Evolutionary conservation across 1,284 basidiomycete genomes (phyloP), one percentile per base, ranked within the genome.

Genomic region (Rhodotorula mucilaginosa): DNA sequence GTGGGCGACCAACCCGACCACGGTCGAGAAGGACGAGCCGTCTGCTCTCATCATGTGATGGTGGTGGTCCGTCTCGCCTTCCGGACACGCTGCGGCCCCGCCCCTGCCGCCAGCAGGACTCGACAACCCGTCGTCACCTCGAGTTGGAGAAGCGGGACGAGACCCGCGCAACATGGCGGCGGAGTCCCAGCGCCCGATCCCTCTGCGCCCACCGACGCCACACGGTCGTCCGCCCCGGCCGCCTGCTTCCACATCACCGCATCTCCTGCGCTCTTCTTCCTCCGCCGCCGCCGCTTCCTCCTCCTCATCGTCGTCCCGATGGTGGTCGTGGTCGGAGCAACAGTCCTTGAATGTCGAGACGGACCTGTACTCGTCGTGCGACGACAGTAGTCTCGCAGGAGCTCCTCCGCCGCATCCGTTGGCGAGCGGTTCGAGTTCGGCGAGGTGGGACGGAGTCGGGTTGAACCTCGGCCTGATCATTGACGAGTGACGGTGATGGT

Each of bases 1-100:
- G 79, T 97, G 94, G 52, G 93, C 86, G 51, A 92, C 85, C 58
- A 97, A 83, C 0, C 93, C 94, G 8, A 96, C 81, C 0, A 92
- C 92, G 52, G 94, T 84, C 58, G 91, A 87, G 71, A 90, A 85
- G 19, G 86, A 47, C 52, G 68, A 70, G 0, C 58, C 61, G 47
- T 68, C 67, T 13, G 67, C 67, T 6, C 39, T 49, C 39, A 68
- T 44, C 26, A 68, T 7, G 54, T 56, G 47, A 21, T 56, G 54
- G 54, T 56, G 54, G 54, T 56, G 54, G 13, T 29, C 26, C 26
- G 26, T 56, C 4, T 64, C 54, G 19, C 15, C 63, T 7, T 64
- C 56, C 5, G 39, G 54, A 13, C 54, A 26, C 63, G 34, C 44
- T 4, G 39, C 39, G 39, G 39, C 39, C 10, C 39, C 39, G 10